Conservation (phyloP, 768 basidiomycete genomes). For the Hygrophorus russula region DNA sequence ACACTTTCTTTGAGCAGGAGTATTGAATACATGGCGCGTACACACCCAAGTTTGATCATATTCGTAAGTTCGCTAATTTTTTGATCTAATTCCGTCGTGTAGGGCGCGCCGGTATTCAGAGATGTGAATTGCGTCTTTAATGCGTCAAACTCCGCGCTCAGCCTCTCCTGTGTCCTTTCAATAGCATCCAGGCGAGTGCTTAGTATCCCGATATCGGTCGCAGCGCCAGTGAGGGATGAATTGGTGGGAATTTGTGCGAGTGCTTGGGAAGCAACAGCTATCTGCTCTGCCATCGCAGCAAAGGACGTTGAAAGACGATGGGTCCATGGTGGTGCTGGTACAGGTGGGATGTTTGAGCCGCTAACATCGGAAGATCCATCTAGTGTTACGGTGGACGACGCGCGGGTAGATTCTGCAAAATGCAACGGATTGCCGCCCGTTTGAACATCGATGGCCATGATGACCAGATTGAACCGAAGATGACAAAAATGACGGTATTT, state of each 20-base stretch:
- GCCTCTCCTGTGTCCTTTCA: not conserved
- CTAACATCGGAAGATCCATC: too few species aligned
- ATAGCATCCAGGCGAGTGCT: not conserved
- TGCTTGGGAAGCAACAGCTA: not conserved
- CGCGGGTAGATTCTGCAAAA: too few species aligned
- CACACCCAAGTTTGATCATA: constrained; percentile 2
- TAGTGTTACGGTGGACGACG: too few species aligned
- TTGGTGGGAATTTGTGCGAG: not conserved
- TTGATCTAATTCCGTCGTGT: not conserved
- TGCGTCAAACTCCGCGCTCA: constrained; percentile 1
- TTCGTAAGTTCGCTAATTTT: not conserved
- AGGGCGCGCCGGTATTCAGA: not conserved
- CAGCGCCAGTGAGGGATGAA: not conserved
- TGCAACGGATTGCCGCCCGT: too few species aligned
- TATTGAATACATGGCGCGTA: not conserved
- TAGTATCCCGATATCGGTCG: not conserved
- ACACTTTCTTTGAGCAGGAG: not conserved
- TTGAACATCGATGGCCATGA: too few species aligned
- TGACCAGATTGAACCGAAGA: too few species aligned
- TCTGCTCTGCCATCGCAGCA: constrained; percentile 2
- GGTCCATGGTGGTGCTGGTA: not conserved
- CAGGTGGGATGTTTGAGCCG: not conserved
- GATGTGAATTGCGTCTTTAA: not conserved
- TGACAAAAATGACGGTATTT: too few species aligned
- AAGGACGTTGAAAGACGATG: constrained; percentile 3